These are phyloP conservation scores for Brasenia schreberi DNA, from an alignment of 164 flowering plant species.

Conservation along the genomic window DNA sequence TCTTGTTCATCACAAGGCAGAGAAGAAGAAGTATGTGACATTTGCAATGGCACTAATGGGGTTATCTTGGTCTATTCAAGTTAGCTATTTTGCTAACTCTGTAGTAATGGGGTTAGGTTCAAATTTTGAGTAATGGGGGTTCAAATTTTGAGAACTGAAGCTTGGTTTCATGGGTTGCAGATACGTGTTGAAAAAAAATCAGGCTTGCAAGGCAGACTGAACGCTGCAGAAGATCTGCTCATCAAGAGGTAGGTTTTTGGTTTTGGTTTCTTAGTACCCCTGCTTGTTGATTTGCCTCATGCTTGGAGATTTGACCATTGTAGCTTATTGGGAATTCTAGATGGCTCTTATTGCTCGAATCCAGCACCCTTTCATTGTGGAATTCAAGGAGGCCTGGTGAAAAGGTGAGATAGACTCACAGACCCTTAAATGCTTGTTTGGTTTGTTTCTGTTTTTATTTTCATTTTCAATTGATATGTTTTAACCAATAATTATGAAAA, in stretches of 20 bases:
- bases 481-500: no score
- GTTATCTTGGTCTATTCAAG: not conserved
- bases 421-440: no score
- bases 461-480: no score
- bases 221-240: conserved; percentile 90
- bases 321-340: conserved; percentile 2
- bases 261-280: not conserved
- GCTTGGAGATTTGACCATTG: not conserved
- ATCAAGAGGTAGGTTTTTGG: conserved; percentile 60
- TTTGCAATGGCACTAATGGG: not conserved
- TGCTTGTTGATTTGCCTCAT: not conserved
- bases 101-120: conserved; percentile 1
- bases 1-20: conserved; percentile 76
- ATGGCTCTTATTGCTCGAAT: conserved; percentile 92
- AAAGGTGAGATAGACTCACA: conserved; percentile 34
- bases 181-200: conserved; percentile 9
- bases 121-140: not conserved
- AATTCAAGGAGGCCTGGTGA: conserved; percentile 98
- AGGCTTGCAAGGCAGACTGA: conserved; percentile 91
- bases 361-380: conserved; percentile 88
- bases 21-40: conserved; percentile 62
- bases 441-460: no score
- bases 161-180: conserved; percentile 21
- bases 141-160: not conserved
- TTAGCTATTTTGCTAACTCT: not conserved